Evolutionary conservation across 306 rosid species (phyloP).

Genomic region (Senna tora): DNA sequence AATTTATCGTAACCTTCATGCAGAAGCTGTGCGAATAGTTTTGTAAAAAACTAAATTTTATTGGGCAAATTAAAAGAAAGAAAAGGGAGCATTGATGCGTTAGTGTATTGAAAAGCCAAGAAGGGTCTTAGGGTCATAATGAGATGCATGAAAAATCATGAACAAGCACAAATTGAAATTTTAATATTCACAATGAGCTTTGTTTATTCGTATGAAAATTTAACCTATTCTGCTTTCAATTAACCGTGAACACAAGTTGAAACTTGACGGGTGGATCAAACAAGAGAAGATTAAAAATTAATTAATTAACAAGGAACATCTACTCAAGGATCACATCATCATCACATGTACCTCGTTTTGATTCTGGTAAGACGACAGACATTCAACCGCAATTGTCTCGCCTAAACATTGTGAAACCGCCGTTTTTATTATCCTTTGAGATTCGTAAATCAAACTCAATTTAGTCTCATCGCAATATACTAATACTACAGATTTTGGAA

Average conservation of each 20-base stretch:
- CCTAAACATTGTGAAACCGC: constrained; percentile 30
- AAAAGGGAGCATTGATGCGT: no score
- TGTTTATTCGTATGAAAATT: neutral
- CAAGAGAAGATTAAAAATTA: neutral
- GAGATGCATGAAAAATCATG: neutral
- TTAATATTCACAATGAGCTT: neutral
- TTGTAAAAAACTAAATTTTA: no score
- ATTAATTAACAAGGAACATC: neutral
- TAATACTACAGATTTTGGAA: constrained; percentile 6
- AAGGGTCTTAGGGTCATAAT: no score
- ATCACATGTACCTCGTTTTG: constrained; percentile 6
- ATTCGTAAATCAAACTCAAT: neutral
- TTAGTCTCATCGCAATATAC: neutral
- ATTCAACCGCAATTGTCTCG: constrained; percentile 56
- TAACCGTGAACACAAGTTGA: neutral
- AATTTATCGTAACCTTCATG: no score
- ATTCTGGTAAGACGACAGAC: constrained; percentile 39
- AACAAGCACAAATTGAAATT: no score
- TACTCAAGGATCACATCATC: neutral
- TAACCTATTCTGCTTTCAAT: neutral
- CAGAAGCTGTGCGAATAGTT: no score
- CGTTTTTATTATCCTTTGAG: constrained; percentile 8
- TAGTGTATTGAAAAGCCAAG: no score
- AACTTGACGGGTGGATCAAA: neutral
- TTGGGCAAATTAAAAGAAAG: no score